phyloP scores from a whole-genome alignment of 2,329 filamentous ascomycete species.

The Podosphaera leucotricha region DNA sequence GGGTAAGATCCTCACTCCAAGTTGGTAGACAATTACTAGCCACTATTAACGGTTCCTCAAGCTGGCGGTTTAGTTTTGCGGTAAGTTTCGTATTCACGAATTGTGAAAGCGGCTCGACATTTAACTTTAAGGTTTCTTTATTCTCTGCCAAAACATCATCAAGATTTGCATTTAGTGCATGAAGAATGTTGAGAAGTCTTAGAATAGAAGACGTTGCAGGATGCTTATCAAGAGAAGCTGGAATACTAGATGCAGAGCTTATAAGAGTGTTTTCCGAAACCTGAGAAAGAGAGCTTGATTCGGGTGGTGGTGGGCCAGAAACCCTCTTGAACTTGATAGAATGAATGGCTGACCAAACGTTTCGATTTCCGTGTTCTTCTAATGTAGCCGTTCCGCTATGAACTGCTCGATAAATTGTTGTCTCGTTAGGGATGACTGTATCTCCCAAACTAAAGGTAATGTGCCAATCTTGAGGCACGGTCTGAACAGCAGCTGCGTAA shows the following conservation, averaged over 20 bases:
- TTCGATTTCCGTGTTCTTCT: slow-evolving; percentile 46
- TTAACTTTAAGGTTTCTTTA: slow-evolving; percentile 44
- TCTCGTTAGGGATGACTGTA: slow-evolving; percentile 69
- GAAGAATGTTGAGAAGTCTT: slow-evolving; percentile 66
- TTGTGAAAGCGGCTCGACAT: slow-evolving; percentile 64
- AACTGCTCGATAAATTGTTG: slow-evolving; percentile 85
- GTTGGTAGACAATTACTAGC: slow-evolving; percentile 87
- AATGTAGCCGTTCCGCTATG: slow-evolving; percentile 32
- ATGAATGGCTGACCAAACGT: slow-evolving; percentile 76
- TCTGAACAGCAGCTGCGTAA: slow-evolving; percentile 64
- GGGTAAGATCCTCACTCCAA: slow-evolving; percentile 88
- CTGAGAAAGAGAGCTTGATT: slow-evolving; percentile 37
- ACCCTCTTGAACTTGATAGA: slow-evolving; percentile 81
- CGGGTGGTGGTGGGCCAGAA: slow-evolving; percentile 54
- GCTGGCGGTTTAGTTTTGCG: slow-evolving; percentile 85
- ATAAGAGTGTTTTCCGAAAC: slow-evolving; percentile 25
- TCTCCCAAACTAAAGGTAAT: slow-evolving; percentile 81
- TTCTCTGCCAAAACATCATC: slow-evolving; percentile 73
- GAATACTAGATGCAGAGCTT: slow-evolving; percentile 36
- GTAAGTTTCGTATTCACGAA: slow-evolving; percentile 98
- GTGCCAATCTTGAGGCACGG: slow-evolving; percentile 80
- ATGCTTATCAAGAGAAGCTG: slow-evolving; percentile 60
- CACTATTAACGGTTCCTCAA: slow-evolving; percentile 91
- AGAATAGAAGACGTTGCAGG: slow-evolving; percentile 73
- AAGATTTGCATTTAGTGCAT: slow-evolving; percentile 78